These are phyloP conservation scores for Pinus tabuliformis DNA, from an alignment of 75 land plant genomes.

Conservation along the genomic window DNA sequence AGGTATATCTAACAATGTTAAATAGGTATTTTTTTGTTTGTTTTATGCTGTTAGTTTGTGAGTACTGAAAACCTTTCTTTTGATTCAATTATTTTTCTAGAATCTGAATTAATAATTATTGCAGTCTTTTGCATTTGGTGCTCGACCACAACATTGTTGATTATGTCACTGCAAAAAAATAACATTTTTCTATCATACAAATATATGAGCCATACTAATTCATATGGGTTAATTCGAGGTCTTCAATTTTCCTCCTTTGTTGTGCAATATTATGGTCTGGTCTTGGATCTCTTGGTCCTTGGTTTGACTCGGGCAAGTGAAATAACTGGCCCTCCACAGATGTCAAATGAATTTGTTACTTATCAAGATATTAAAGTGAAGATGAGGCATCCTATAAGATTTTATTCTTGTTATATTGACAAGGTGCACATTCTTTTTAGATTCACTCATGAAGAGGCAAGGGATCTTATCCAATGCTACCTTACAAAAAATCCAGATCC, in stretches of 20 bases:
- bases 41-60: not conserved
- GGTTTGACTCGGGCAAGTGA: conserved; percentile 98
- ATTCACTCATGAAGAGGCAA: conserved; percentile 98
- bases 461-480: conserved; percentile 95
- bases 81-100: not conserved
- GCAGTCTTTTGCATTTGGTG: conserved; percentile 87
- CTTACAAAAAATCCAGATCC: conserved; percentile 99
- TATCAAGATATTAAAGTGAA: conserved; percentile 89
- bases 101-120: conserved; percentile 6
- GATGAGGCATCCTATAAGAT: conserved; percentile 88
- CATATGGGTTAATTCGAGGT: conserved; percentile 95
- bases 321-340: conserved; percentile 98
- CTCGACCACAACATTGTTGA: conserved; percentile 99
- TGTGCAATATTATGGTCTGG: conserved; percentile 97
- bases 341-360: conserved; percentile 97
- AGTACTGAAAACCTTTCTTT: not conserved
- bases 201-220: conserved; percentile 99
- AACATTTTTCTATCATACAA: conserved; percentile 96
- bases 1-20: conserved; percentile 94
- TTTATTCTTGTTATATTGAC: conserved; percentile 96
- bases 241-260: conserved; percentile 99
- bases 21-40: conserved; percentile 63
- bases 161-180: conserved; percentile 99
- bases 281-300: conserved; percentile 91
- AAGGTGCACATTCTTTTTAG: conserved; percentile 94